These are phyloP conservation scores for Linnemannia elongata DNA, from an alignment of 192 early-diverging fungal genomes.

Conservation along the genomic window DNA sequence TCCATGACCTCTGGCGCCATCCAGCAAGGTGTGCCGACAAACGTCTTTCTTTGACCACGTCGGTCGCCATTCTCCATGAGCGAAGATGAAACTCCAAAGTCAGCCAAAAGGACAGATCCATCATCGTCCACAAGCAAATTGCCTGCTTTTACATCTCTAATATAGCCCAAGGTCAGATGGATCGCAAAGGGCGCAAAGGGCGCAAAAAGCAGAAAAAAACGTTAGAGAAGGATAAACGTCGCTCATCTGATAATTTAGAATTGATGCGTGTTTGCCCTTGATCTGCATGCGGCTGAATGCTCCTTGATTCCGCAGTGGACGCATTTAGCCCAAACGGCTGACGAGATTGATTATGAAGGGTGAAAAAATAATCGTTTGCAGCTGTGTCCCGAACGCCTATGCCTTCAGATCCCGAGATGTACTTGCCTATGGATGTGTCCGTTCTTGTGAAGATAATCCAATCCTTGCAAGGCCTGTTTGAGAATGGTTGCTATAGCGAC, in stretches of 20 bases:
- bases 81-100: slow-evolving; percentile 80
- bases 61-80: slow-evolving; percentile 76
- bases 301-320: slow-evolving; percentile 2
- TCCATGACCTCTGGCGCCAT: slow-evolving; percentile 92
- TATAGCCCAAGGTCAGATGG: too few relatives aligned
- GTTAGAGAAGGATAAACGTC: not conserved
- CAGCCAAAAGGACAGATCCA: slow-evolving; percentile 73
- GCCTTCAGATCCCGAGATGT: slow-evolving; percentile 4
- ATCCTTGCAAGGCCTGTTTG: slow-evolving; percentile 78
- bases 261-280: not conserved
- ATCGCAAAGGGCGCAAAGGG: not conserved
- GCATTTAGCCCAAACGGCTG: not conserved
- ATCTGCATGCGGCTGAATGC: not conserved
- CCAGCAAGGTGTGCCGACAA: slow-evolving; percentile 81
- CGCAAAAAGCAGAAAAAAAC: not conserved
- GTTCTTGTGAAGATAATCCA: slow-evolving; percentile 75
- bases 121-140: slow-evolving; percentile 79
- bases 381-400: not conserved
- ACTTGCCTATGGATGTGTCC: slow-evolving; percentile 72
- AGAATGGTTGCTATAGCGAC: slow-evolving; percentile 82
- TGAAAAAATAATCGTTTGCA: not conserved
- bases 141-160: slow-evolving; percentile 78
- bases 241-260: not conserved
- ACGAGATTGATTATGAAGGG: not conserved
- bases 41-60: slow-evolving; percentile 72